Base-by-base conservation (phyloP, 768 basidiomycete species). In the Plicaturopsis crispa region DNA sequence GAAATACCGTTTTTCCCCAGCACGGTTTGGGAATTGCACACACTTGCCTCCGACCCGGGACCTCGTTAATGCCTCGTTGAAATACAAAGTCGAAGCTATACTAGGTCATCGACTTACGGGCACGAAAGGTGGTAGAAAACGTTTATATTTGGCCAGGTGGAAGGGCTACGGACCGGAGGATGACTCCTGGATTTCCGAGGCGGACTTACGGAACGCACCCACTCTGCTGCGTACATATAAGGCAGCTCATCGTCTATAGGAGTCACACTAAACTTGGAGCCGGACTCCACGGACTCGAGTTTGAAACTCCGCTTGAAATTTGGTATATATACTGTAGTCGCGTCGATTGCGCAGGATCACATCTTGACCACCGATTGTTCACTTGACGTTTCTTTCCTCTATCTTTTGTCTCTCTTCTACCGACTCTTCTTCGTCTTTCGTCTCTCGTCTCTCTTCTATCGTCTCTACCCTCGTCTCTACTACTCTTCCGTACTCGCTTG, bases 21-120 rank as follows among this genome's bases (percentile, higher is more conserved):
- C 37, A 10, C 42, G 48, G 21, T 46, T 57, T n/a, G 51, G 52
- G 6, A 31, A 45, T 4, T 36, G 52, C 2, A 35, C 48, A 0
- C 24, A 5, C 1, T 31, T 38, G 20, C 3, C 16, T 16, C 16
- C 51, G 3, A 42, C 41, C 28, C 35, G 44, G 0, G 44, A 23
- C 1, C 44, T 50, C 23, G 47, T 52, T 13, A 31, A 48, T 1
- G 40, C 48, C 0, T 14, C 48, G 3, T 38, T 28, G 10, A 54
- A 57, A 34, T 33, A 24, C 10, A 54, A 58, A 37, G 45, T 58
- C 0, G 50, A 55, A 17, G 12, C 16, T 7, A 55, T 58, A 2
- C 24, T 57, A 0, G 52, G 38, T 13, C 43, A 57, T 36, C 24
- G 43, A 18, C 34, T 32, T 14, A 41, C 41, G 21, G 26, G 7